Percentiles rank a stretch among this genome's conserved stretches.
Evolutionary conservation across 768 basidiomycete genomes (phyloP).

Genomic region (Mycena sanguinolenta): DNA sequence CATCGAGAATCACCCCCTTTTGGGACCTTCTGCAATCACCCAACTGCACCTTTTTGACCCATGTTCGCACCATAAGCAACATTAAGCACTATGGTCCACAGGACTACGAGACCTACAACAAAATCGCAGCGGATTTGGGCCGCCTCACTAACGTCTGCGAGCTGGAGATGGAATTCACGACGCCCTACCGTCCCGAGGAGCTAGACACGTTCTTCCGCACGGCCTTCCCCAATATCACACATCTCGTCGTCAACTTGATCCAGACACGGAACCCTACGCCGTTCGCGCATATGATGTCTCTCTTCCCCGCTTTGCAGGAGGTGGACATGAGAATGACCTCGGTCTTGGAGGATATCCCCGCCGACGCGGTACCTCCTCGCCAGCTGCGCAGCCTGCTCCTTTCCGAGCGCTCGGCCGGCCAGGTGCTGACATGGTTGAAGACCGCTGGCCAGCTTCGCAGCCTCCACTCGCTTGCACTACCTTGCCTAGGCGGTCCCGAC

Average conservation of each 20-base stretch:
- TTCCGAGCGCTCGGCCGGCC: neutral
- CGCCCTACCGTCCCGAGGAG: neutral
- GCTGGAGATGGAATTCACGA: neutral
- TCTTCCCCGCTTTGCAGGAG: constrained; percentile 1
- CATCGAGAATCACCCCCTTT: neutral
- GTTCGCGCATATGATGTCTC: neutral
- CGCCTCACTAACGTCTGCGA: neutral
- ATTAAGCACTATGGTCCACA: too few species aligned
- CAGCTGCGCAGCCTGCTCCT: neutral
- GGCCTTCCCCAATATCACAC: neutral
- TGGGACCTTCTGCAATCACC: neutral
- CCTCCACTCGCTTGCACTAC: too few species aligned
- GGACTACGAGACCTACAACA: neutral
- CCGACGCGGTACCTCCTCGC: neutral
- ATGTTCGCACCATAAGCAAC: neutral
- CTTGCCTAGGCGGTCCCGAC: too few species aligned
- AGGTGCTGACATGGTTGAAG: neutral
- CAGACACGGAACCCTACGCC: neutral
- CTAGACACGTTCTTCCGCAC: neutral
- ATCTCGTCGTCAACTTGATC: neutral
- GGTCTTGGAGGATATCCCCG: neutral
- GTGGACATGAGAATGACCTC: neutral
- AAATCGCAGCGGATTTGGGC: neutral
- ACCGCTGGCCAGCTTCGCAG: too few species aligned
- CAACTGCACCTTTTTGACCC: neutral